Conservation (phyloP, 2,329 filamentous ascomycete genomes). For the Myrmaecium sp. region DNA sequence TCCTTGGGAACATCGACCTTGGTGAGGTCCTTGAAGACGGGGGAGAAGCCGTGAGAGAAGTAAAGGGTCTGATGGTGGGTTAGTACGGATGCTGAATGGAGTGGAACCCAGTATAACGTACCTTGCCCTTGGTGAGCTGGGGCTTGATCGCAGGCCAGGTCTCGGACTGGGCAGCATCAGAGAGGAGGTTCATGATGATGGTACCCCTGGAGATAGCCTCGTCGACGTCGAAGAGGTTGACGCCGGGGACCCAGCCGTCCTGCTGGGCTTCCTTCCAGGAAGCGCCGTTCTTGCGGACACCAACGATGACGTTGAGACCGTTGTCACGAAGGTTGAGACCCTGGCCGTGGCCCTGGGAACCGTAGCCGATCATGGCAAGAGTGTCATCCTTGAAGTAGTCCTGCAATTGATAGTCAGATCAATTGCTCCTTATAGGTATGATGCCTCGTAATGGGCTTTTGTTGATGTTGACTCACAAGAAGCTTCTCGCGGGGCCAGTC, state of each 20-base stretch:
- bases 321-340: constrained; percentile 99
- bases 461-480: constrained; percentile 46
- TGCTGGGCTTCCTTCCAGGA: constrained; percentile 96
- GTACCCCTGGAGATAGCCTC: constrained; percentile 88
- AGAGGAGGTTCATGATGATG: constrained; percentile 98
- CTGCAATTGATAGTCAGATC: constrained; percentile 30
- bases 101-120: constrained; percentile 24
- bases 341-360: constrained; percentile 95
- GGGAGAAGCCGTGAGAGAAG: constrained; percentile 99
- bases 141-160: constrained; percentile 98
- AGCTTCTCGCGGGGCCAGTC: constrained; percentile 99
- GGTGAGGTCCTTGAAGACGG: constrained; percentile 98
- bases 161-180: constrained; percentile 94
- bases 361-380: constrained; percentile 96
- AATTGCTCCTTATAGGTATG: constrained; percentile 4
- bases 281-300: constrained; percentile 94
- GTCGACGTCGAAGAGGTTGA: constrained; percentile 97
- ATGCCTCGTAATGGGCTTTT: no score
- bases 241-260: constrained; percentile 95
- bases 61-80: constrained; percentile 61
- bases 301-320: constrained; percentile 96
- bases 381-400: constrained; percentile 99
- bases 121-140: constrained; percentile 96
- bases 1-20: constrained; percentile 92
- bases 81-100: constrained; percentile 4